A percentile compares a stretch with the other conserved stretches of the same genome.
These are phyloP conservation scores for Lodderomyces pseudojiufengensis DNA, from an alignment of 1,139 yeast species.

Conservation along the genomic window DNA sequence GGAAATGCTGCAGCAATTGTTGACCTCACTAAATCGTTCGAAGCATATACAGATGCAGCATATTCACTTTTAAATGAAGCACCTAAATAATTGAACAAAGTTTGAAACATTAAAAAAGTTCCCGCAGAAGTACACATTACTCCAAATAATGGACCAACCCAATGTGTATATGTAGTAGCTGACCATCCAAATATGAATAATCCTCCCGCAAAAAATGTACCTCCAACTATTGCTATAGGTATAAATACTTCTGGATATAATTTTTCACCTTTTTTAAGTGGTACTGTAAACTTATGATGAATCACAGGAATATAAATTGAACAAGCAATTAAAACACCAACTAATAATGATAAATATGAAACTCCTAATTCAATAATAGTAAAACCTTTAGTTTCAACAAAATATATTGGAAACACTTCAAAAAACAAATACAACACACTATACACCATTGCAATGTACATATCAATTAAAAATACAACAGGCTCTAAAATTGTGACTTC, in stretches of 20 bases:
- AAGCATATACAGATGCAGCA: conserved; percentile 59
- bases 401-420: conserved; percentile 61
- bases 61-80: conserved; percentile 31
- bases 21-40: conserved; percentile 51
- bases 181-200: conserved; percentile 53
- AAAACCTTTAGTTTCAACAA: conserved; percentile 40
- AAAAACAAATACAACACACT: conserved; percentile 55
- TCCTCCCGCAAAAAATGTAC: conserved; percentile 40
- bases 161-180: conserved; percentile 32
- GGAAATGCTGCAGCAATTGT: conserved; percentile 61
- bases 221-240: conserved; percentile 43
- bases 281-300: conserved; percentile 22
- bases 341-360: conserved; percentile 40
- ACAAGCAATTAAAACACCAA: conserved; percentile 38
- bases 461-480: conserved; percentile 42
- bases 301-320: conserved; percentile 22
- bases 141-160: conserved; percentile 45
- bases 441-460: conserved; percentile 53
- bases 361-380: conserved; percentile 49
- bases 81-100: conserved; percentile 33
- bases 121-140: conserved; percentile 35
- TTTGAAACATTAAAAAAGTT: conserved; percentile 41
- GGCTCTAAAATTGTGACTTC: conserved; percentile 43
- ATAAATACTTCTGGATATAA: conserved; percentile 40
- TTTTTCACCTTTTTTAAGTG: conserved; percentile 19